Evolutionary conservation across 371 early-diverging fungal genomes (phyloP), one percentile per base, ranked within the genome.

Genomic region (Polyrhizophydium stewartii): DNA sequence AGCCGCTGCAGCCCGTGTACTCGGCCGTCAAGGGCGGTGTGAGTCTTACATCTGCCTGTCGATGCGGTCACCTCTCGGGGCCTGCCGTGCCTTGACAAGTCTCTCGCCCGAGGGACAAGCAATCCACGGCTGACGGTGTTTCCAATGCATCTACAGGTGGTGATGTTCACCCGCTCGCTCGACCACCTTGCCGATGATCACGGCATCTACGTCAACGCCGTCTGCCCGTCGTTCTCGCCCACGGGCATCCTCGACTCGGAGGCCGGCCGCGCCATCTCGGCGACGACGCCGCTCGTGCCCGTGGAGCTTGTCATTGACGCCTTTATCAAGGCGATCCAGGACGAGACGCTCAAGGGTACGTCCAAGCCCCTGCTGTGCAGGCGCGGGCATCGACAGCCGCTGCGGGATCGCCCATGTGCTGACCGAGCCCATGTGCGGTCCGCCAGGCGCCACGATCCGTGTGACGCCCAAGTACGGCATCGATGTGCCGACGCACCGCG

Each of bases 21-120:
- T 83, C 86, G 1, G 90, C 91, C 0, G 85, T 90, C 30, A 92
- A 92, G 71, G 85, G 82, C 59, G 93, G 87, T 13, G 87, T 89
- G 55, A 73, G 68, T 32, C 60, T 66, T 2, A 0, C 7, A 22
- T 57, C 41, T 24, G 17, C 12, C 22, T 2, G 5, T 6, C 58
- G 40, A n/a, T 57, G 33, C 2, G 16, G 17, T 32, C 22, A 37
- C 16, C 7, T 37, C n/a, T n/a, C n/a, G n/a, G n/a, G n/a, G n/a
- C n/a, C n/a, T n/a, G 35, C 35, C 13, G 35, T 35, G 35, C 35
- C 35, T 35, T 35, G 35, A 3, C 35, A 7, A 7, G 35, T 35
- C 35, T 35, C 35, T 35, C 7, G 35, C 35, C 35, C n/a, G n/a
- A 35, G 35, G 7, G 7, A 7, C 35, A 35, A 35, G 3, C 35